Base-by-base conservation (phyloP, 2,329 filamentous ascomycete species). In the Cercospora zeina region DNA sequence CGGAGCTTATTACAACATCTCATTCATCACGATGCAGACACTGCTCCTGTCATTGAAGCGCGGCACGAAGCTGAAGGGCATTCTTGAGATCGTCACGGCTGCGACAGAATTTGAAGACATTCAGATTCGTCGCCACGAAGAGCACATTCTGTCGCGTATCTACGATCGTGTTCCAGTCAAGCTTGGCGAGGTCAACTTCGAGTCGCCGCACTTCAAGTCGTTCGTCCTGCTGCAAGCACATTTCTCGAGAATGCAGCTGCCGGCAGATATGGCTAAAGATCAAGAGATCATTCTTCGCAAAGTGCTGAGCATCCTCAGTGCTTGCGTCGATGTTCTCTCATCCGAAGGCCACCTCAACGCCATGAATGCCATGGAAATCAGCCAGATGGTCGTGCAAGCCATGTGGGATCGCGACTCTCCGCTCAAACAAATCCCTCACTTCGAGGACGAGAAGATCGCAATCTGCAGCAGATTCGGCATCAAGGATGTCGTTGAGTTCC, bases 381-480 rank as follows among this genome's bases (percentile, higher is more conserved):
- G 91, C 11, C 95, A 99, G 75, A 99, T 99, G 95, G 91, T 96
- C 58, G 93, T 99, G 2, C 95, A 99, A 78, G 93, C 89, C 54
- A 96, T 97, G 91, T 99, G 95, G 95, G 93, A 99, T 78, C 89
- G 93, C 62, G 95, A 99, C 76, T 96, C 90, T 71, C 93, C 95
- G 39, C 83, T 99, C 68, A 97, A 97, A 80, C 95, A 99, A 77
- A 97, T 99, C 72, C 95, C 95, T 69, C 91, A 97, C 79, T 97
- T 97, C 76, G 86, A 88, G 14, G 85, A 88, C 37, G 88, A 93
- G 64, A 88, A 89, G 55, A 88, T 97, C 69, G 89, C 93, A 77
- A 89, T 86, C 67, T 91, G 90, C 49, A 89, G 89, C 72, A 87
- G 90, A 62, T 90, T 87, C 74, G 88, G 85, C 66, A 89, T 99